Base-by-base conservation (phyloP, 225 moss, liverwort and hornwort species). In the Takakia lepidozioides region DNA sequence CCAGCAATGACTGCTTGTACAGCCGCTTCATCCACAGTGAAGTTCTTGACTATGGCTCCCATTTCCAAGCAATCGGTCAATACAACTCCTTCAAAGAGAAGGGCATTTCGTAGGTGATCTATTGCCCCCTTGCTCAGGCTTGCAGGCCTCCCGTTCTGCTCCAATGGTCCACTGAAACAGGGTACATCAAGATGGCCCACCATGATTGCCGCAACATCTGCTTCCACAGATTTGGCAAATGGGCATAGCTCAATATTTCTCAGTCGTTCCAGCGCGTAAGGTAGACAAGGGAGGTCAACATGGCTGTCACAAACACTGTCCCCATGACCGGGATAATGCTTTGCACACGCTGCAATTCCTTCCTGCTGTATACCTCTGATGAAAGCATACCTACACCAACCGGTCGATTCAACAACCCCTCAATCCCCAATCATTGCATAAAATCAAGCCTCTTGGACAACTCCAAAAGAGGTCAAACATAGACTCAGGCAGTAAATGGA, bases 251-350 rank as follows among this genome's bases (percentile, higher is more conserved):
- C 88, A 19, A 61, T 57, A 5, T 49, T 26, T 10, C 40, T 30
- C 2, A 88, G 65, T 11, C 63, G 71, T 5, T 75, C 50, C 30
- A 81, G 50, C 49, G 42, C 51, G 35, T 68, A 62, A 11, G 60
- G 48, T 1, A 88, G 71, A 3, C 62, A 26, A 8, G 88, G 85
- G 21, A 88, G 63, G 16, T 49, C 70, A n/a, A 66, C 46, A 46
- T 88, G 88, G 36, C 82, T 88, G 30, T 88, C 82, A 2, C 56
- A 41, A 20, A 57, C 19, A 16, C 67, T 66, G 54, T 68, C 72
- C 20, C 85, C 88, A 5, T 84, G 75, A 5, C 88, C 85, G 1
- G 82, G 82, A 48, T 70, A 88, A 47, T 88, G 88, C 68, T 88
- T 88, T 18, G 78, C 82, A 57, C 81, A 88, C 29, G 85, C 85